Base-by-base conservation (phyloP, 768 basidiomycete genomes). In the Hericium alpestre region DNA sequence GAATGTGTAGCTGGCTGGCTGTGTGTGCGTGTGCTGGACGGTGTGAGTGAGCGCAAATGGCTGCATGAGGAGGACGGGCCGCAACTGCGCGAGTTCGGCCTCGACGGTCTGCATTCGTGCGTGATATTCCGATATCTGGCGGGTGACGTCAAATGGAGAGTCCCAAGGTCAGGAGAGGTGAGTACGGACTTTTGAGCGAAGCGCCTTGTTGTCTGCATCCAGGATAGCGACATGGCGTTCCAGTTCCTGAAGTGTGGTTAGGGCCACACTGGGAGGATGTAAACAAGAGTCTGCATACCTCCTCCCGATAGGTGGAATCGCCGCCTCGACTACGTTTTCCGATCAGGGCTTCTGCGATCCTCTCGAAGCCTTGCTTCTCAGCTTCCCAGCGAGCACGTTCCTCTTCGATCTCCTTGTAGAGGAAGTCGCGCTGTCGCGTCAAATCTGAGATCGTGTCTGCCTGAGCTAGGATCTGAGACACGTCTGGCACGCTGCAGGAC, bases 21-120 rank as follows among this genome's bases (percentile, higher is more conserved):
- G 59, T n/a, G 47, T 53, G 48, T 61, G 61, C 54, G 65, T 37
- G 53, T 61, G 55, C 61, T 63, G 53, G 60, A 69, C 38, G 56
- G 53, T 57, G 58, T 60, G 46, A 53, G 61, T 57, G 67, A 72
- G 18, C 12, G 67, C 60, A 27, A 58, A 62, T 55, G 84, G 80
- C 51, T 84, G 81, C 77, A 87, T 80, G 13, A 87, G 71, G 48
- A 90, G 74, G 38, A 88, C 68, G 0, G 88, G 88, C 50, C 81
- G 80, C 37, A 90, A 75, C 59, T 80, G 79, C 2, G 72, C 67
- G 8, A 90, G 72, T 65, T 90, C 87, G 11, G 74, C 64, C 69
- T 90, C 87, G 0, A 90, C 75, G 1, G 72, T 60, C 23, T 75
- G 68, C 11, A 84, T 68, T 40, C 84, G 79, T 5, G 66, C 63